phyloP scores from a whole-genome alignment of 495 filamentous ascomycete species.

The Penicillium silybi region DNA sequence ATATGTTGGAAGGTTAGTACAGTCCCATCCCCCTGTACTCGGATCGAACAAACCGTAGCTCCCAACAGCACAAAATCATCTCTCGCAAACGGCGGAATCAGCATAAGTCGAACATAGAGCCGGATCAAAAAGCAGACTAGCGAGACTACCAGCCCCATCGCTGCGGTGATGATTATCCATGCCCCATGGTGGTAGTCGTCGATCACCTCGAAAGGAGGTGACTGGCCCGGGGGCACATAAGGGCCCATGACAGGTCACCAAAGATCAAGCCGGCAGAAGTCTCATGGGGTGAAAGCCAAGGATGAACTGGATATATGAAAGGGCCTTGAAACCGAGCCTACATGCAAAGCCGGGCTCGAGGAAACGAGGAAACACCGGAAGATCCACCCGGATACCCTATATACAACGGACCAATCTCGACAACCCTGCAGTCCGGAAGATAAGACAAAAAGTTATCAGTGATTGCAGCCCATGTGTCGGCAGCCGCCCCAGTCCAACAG shows the following conservation, averaged over 20 bases:
- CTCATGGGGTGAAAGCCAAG: background rate
- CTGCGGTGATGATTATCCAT: conserved; percentile 45
- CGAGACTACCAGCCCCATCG: conserved; percentile 46
- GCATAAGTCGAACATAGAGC: conserved; percentile 39
- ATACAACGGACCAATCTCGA: background rate
- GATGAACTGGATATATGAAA: background rate
- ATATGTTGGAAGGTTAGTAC: background rate
- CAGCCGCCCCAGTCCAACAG: background rate
- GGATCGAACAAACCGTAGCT: conserved; percentile 30
- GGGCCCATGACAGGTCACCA: conserved; percentile 24
- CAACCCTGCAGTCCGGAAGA: background rate
- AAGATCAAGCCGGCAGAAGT: background rate
- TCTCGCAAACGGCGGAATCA: conserved; percentile 34
- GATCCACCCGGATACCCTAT: background rate
- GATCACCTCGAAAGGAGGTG: conserved; percentile 39
- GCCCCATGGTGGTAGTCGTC: conserved; percentile 41
- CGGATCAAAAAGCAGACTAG: conserved; percentile 42
- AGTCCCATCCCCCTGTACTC: no score
- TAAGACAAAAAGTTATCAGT: background rate
- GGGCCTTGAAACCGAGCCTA: background rate
- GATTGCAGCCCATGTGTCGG: conserved; percentile 3
- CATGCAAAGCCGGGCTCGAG: background rate
- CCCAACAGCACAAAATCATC: conserved; percentile 39
- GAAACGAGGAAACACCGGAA: background rate
- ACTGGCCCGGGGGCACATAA: conserved; percentile 34